Conservation (phyloP, 495 filamentous ascomycete genomes). For the Apodospora peruviana region DNA sequence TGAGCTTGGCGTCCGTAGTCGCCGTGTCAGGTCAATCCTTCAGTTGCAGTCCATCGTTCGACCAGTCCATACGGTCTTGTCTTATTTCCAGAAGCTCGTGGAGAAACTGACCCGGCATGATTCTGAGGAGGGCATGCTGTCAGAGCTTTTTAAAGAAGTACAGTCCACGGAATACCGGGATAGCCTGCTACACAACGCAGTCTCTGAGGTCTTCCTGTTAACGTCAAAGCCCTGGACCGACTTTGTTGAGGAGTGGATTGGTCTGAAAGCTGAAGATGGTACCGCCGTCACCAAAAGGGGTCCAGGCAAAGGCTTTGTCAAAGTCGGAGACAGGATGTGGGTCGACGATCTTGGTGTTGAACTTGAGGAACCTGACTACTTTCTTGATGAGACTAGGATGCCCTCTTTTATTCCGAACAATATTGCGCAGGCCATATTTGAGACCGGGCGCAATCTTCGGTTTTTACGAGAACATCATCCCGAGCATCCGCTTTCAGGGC, state of each 20-base stretch:
- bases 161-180: conserved; percentile 59
- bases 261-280: conserved; percentile 54
- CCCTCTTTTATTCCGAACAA: conserved; percentile 64
- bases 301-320: conserved; percentile 52
- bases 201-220: conserved; percentile 60
- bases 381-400: conserved; percentile 54
- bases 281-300: conserved; percentile 42
- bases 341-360: conserved; percentile 52
- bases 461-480: conserved; percentile 68
- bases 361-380: conserved; percentile 49
- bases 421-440: conserved; percentile 61
- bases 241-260: conserved; percentile 71
- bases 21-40: conserved; percentile 49
- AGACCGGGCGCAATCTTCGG: conserved; percentile 71
- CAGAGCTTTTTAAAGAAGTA: conserved; percentile 57
- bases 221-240: conserved; percentile 67
- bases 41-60: conserved; percentile 64
- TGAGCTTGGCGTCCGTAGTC: conserved; percentile 42
- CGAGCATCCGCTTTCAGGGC: conserved; percentile 65
- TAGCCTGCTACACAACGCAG: conserved; percentile 53
- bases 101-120: conserved; percentile 43
- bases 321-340: conserved; percentile 49
- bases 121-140: conserved; percentile 66
- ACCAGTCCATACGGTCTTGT: conserved; percentile 57
- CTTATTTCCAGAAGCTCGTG: conserved; percentile 56